These are phyloP conservation scores for Vicia faba DNA, from an alignment of 306 rosid genomes.

Conservation along the genomic window DNA sequence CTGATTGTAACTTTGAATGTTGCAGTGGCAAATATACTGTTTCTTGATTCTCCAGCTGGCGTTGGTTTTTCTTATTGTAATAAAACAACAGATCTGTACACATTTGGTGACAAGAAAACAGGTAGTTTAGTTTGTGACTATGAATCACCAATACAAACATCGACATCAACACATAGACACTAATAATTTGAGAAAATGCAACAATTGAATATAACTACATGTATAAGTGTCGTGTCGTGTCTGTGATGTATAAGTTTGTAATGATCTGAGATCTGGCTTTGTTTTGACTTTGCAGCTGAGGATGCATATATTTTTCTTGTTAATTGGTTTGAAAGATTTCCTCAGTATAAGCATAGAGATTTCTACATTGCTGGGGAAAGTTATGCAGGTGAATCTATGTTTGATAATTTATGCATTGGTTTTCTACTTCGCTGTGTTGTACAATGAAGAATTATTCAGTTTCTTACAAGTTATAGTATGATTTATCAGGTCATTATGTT, in stretches of 20 bases:
- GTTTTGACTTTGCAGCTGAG: constrained; percentile 63
- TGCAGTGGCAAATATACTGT: constrained; percentile 91
- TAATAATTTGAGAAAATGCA: neutral
- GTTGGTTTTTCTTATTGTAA: constrained; percentile 93
- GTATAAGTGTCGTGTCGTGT: neutral
- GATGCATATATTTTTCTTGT: constrained; percentile 83
- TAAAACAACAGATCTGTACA: constrained; percentile 72
- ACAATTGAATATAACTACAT: neutral
- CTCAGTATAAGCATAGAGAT: constrained; percentile 85
- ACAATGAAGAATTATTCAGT: constrained; percentile 14
- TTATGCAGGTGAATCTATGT: constrained; percentile 74
- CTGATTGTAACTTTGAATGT: constrained; percentile 15
- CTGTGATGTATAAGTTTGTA: neutral
- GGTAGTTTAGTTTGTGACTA: constrained; percentile 47
- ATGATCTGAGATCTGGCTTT: constrained; percentile 25
- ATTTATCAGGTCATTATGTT: constrained; percentile 80
- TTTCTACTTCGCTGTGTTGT: neutral
- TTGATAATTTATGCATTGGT: constrained; percentile 5
- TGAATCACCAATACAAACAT: neutral
- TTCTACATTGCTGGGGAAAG: constrained; percentile 98
- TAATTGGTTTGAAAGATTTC: constrained; percentile 96
- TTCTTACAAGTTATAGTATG: neutral
- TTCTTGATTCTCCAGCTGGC: constrained; percentile 97
- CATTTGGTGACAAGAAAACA: constrained; percentile 85
- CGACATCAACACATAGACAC: neutral